Evolutionary conservation across 208 protist species (phyloP).

Genomic region (Acanthamoeba polyphaga): DNA sequence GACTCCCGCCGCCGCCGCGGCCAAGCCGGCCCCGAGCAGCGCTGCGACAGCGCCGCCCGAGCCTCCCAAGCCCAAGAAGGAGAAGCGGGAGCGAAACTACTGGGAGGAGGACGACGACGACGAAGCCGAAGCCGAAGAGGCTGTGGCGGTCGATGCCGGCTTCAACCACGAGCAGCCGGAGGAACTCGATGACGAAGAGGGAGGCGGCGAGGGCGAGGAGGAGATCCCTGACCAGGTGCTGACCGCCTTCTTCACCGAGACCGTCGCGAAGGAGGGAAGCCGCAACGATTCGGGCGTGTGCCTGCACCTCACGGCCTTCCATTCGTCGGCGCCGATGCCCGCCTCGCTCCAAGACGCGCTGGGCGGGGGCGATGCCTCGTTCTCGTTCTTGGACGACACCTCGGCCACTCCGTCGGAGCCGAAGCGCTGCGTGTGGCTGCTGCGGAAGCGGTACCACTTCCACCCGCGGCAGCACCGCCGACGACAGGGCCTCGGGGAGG

Average conservation of each 20-base stretch:
- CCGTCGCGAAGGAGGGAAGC: neutral
- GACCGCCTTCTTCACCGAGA: slow-evolving; percentile 57
- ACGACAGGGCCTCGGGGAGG: neutral
- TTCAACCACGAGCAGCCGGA: neutral
- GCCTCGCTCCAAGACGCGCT: slow-evolving; percentile 7
- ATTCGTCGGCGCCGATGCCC: neutral
- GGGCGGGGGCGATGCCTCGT: slow-evolving; percentile 7
- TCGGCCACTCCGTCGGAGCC: neutral
- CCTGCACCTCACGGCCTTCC: slow-evolving; percentile 16
- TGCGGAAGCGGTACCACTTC: slow-evolving; percentile 15
- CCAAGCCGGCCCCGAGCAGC: neutral
- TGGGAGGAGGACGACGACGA: slow-evolving; percentile 40
- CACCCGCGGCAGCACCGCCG: neutral
- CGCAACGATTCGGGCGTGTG: neutral
- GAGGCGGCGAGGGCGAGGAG: neutral
- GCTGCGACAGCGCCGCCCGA: neutral
- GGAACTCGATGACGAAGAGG: neutral
- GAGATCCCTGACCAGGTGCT: slow-evolving; percentile 29
- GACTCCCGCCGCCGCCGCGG: neutral
- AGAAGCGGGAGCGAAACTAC: slow-evolving; percentile 41
- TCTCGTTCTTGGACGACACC: slow-evolving; percentile 36
- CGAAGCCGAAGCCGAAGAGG: neutral
- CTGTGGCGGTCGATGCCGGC: neutral
- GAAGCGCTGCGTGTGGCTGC: slow-evolving; percentile 19
- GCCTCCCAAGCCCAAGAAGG: slow-evolving; percentile 8